phyloP scores from a whole-genome alignment of 1,139 yeast species.

The Pneumocystis jirovecii region DNA sequence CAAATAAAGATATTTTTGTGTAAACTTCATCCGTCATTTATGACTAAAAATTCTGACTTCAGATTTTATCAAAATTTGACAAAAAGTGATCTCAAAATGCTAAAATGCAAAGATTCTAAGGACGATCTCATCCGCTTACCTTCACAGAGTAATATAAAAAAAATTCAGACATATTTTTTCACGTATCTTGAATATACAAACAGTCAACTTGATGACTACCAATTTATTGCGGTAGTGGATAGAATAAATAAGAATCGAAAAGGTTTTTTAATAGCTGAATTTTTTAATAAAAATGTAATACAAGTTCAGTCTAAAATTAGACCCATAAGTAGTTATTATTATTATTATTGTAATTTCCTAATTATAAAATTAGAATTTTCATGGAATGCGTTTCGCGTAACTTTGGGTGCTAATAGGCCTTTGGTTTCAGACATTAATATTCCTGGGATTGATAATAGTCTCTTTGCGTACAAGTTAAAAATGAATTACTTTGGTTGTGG shows the following conservation, averaged over 20 bases:
- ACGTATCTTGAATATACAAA: slow-evolving; percentile 7
- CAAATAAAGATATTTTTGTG: slow-evolving; percentile 4
- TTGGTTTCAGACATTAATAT: slow-evolving; percentile 35
- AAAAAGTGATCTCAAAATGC: slow-evolving; percentile 3
- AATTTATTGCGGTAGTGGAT: slow-evolving; percentile 21
- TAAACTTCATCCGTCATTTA: not conserved
- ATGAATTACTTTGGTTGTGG: slow-evolving; percentile 12
- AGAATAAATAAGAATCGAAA: slow-evolving; percentile 18
- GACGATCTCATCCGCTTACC: not conserved
- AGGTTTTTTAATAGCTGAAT: slow-evolving; percentile 21
- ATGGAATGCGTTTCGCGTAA: slow-evolving; percentile 19
- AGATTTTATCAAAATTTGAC: not conserved
- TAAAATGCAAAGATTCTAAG: slow-evolving; percentile 10
- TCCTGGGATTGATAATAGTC: slow-evolving; percentile 47
- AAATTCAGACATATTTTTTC: not conserved
- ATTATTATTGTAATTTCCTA: slow-evolving; percentile 6
- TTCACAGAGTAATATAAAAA: slow-evolving; percentile 1
- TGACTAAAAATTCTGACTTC: not conserved
- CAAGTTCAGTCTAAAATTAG: slow-evolving; percentile 24
- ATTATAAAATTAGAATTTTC: slow-evolving; percentile 13
- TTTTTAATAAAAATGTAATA: slow-evolving; percentile 10
- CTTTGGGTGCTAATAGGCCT: slow-evolving; percentile 33
- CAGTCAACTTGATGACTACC: slow-evolving; percentile 16
- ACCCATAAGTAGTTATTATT: slow-evolving; percentile 23
- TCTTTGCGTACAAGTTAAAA: slow-evolving; percentile 39